Evolutionary conservation across 2,329 filamentous ascomycete species (phyloP), one percentile per base, ranked within the genome.

Genomic region (Neofusicoccum sp.): DNA sequence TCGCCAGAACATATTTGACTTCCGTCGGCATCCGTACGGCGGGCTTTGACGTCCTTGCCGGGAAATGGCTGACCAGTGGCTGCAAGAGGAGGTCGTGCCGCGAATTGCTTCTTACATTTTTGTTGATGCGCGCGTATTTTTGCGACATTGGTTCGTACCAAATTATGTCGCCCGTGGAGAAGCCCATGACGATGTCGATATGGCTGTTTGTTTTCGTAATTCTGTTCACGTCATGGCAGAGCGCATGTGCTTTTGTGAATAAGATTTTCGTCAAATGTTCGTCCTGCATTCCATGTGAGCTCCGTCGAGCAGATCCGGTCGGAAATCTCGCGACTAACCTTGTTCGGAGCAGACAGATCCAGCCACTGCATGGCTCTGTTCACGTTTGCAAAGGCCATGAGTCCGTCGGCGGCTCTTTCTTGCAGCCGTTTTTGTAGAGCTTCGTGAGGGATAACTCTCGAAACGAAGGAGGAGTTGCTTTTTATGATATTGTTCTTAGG

Each of bases 81-180:
- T 40, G 49, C 34, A 8, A 43, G 34, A 33, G 26, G 51, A 56
- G 49, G 34, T 14, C 26, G 12, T 7, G 5, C 26, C 38, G 20
- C 31, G 26, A 58, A 20, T n/a, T 43, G 14, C 9, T 16, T 36
- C 83, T 67, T 76, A 89, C 88, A 73, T 98, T 98, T 78, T 99
- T 99, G 73, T 99, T 99, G 69, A 99, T 82, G 20, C 95, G 87
- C 3, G 91, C 90, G 75, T 99, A 99, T 72, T 96, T 92, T 69
- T 98, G 93, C 40, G 92, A 93, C 69, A 97, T 90, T 9, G 95
- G 93, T 75, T 99, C 95, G 80, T 95, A 98, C 95, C 95, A 99
- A 64, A 99, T 93, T 49, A 99, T 92, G 74, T 99, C 95, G 40
- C 93, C 92, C 0, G 93, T 96, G 6, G 93, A 97, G 70, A 96